Evolutionary conservation across 192 early-diverging fungal genomes (phyloP), one percentile per base, ranked within the genome.

Genomic region (Coemansia sp.): DNA sequence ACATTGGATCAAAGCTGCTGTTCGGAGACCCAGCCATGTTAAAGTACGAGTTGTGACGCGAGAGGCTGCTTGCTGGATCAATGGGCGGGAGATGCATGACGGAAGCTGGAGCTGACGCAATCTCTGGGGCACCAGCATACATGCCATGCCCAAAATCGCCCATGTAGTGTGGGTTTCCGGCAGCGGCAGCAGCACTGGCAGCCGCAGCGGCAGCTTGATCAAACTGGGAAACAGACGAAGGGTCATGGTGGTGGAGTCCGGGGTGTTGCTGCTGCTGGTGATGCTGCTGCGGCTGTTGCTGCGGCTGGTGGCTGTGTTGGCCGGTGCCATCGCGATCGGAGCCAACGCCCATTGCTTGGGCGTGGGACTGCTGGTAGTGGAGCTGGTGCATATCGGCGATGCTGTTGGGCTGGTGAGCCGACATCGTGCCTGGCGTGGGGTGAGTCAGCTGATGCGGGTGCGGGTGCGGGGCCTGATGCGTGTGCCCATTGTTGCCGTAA

Each of bases 31-130:
- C 59, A 5, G 73, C 64, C 55, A 76, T 73, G 43, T 59, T 70
- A 69, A 81, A 81, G 56, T 76, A 81, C 56, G 78, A 73, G 62
- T 53, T 63, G 35, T 71, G 70, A 28, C 74, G 73, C 55, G 66
- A 39, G 67, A 71, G 34, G 18, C 67, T 40, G 38, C 42, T 40
- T 2, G 71, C 28, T 0, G 66, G 59, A 50, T 81, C 79, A 33
- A 75, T 75, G 10, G 79, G 70, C 55, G 74, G 73, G 51, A 76
- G 63, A 14, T 76, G 69, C 66, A 72, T 76, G 21, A 56, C 70
- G 5, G 61, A 34, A 7, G 61, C 65, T 2, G 69, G 65, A 9
- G 75, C 63, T 18, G 69, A 66, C 11, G 46, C 63, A 18, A 79
- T 70, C 39, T 73, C 76, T 10, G 51, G 31, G 9, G 65, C 67